A percentile compares a stretch with the other conserved stretches of the same genome.
Conservation (phyloP, 306 rosid genomes). For the Vigna trinervia region DNA sequence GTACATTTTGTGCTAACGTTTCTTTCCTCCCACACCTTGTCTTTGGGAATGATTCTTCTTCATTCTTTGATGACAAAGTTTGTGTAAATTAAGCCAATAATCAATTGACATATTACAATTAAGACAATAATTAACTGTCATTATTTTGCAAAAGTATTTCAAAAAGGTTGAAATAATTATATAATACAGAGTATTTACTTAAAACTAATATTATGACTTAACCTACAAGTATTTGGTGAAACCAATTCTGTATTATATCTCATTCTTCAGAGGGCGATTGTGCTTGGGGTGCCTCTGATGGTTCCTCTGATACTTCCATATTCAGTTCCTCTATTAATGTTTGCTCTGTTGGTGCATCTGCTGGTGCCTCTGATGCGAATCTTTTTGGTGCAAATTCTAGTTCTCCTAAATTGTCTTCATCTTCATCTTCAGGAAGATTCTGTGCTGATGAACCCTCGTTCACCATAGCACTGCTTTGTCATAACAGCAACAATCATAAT, state of each 20-base stretch:
- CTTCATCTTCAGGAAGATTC: slow-evolving; percentile 2
- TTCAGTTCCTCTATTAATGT: neutral
- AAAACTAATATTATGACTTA: no score
- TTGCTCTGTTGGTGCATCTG: neutral
- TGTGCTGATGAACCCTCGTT: neutral
- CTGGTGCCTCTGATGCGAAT: neutral
- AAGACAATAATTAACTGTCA: no score
- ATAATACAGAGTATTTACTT: no score
- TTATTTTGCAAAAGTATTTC: no score
- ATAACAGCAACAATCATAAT: slow-evolving; percentile 3
- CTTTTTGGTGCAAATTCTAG: neutral
- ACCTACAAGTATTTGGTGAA: neutral
- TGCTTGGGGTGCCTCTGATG: slow-evolving; percentile 26
- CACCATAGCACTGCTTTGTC: neutral
- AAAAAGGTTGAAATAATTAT: no score
- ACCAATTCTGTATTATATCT: neutral
- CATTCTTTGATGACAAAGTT: no score
- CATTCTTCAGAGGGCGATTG: neutral
- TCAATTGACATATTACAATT: no score
- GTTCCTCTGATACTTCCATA: neutral
- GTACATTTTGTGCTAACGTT: no score
- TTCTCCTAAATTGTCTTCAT: neutral
- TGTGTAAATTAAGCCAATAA: no score
- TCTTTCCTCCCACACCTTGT: no score
- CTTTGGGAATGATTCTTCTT: no score